Conservation (phyloP, 345 rosid genomes). For the Barbarea vulgaris region DNA sequence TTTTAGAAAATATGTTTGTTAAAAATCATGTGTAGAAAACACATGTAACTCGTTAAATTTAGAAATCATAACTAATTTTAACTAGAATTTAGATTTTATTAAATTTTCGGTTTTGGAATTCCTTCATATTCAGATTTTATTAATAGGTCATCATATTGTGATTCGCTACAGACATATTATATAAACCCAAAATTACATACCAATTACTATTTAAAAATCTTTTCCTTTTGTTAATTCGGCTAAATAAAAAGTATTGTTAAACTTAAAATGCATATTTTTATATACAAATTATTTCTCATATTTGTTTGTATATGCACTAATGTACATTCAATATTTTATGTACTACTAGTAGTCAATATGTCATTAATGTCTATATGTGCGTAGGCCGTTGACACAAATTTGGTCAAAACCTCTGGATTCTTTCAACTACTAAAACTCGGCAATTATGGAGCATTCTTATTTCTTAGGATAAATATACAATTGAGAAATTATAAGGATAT, state of each 20-base stretch:
- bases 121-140: not conserved
- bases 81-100: too few relatives aligned
- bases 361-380: constrained; percentile 24
- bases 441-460: constrained; percentile 33
- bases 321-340: constrained; percentile 9
- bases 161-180: not conserved
- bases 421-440: constrained; percentile 36
- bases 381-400: constrained; percentile 37
- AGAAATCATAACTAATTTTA: too few relatives aligned
- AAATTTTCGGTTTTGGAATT: not conserved
- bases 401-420: constrained; percentile 32
- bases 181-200: not conserved
- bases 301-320: constrained; percentile 21
- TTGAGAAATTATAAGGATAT: constrained; percentile 14
- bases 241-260: not conserved
- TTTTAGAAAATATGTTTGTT: too few relatives aligned
- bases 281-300: not conserved
- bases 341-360: constrained; percentile 12
- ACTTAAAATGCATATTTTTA: not conserved
- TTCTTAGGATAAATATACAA: constrained; percentile 23
- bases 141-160: not conserved
- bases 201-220: not conserved
- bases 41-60: not conserved
- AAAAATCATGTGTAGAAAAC: not conserved
- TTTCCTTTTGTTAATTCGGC: not conserved